Evolutionary conservation across 768 basidiomycete genomes (phyloP).

Genomic region (Tulasnella sp.): DNA sequence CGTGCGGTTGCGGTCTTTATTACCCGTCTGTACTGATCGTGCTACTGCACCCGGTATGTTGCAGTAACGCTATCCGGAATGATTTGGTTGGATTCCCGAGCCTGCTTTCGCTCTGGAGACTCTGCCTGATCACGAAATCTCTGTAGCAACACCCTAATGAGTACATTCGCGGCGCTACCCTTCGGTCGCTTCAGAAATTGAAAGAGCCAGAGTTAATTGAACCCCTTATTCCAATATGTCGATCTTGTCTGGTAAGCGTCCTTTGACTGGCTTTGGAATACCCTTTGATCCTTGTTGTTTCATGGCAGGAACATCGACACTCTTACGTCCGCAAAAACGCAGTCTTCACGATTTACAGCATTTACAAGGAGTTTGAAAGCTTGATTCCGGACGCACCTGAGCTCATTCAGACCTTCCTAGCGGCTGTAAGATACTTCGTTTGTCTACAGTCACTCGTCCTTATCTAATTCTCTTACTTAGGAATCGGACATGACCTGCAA

Average conservation of each 20-base stretch:
- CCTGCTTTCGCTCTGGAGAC: too few relatives aligned
- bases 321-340: constrained; percentile 98
- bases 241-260: constrained; percentile 57
- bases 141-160: constrained; percentile 96
- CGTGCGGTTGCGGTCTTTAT: constrained; percentile 27
- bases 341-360: constrained; percentile 89
- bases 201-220: constrained; percentile 90
- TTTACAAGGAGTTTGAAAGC: constrained; percentile 88
- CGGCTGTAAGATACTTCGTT: constrained; percentile 35
- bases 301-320: constrained; percentile 75
- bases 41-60: constrained; percentile 9
- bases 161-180: constrained; percentile 96
- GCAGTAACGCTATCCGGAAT: constrained; percentile 91
- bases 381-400: constrained; percentile 96
- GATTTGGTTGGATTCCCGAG: constrained; percentile 58
- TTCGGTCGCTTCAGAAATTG: constrained; percentile 94
- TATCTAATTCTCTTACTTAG: constrained; percentile 11
- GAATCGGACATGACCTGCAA: constrained; percentile 95
- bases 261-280: not conserved
- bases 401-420: constrained; percentile 90
- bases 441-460: not conserved
- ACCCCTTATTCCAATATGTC: constrained; percentile 87
- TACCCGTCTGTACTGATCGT: constrained; percentile 4
- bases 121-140: not conserved
- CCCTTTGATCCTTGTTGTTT: not conserved